A percentile compares a stretch with the other conserved stretches of the same genome.
Evolutionary conservation across 1,284 basidiomycete species (phyloP).

Genomic region (Rhizoctonia solani): DNA sequence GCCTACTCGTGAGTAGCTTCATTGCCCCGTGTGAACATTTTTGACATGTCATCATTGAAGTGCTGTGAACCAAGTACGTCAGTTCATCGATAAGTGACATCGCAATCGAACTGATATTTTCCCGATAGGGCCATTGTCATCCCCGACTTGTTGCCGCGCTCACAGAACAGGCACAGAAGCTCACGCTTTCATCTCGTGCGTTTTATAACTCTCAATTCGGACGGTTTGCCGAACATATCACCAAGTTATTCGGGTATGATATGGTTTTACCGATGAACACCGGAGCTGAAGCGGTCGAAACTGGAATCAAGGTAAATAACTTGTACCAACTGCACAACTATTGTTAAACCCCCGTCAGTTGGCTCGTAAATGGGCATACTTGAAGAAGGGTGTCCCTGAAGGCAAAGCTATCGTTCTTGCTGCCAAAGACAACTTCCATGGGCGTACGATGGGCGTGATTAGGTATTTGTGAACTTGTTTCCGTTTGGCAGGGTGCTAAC

Average conservation of each 20-base stretch:
- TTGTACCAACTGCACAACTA: background rate
- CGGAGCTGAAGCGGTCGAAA: conserved; percentile 97
- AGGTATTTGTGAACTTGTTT: conserved; percentile 52
- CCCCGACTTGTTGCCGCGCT: conserved; percentile 85
- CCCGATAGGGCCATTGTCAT: conserved; percentile 86
- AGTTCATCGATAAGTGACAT: conserved; percentile 39
- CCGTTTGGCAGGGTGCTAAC: conserved; percentile 54
- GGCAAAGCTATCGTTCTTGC: conserved; percentile 89
- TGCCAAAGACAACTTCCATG: conserved; percentile 94
- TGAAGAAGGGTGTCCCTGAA: conserved; percentile 80
- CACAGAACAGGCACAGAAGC: conserved; percentile 81
- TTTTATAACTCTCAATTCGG: conserved; percentile 96
- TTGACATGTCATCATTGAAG: conserved; percentile 48
- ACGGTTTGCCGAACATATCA: conserved; percentile 84
- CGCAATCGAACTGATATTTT: conserved; percentile 42
- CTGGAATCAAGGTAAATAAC: conserved; percentile 68
- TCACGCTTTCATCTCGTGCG: conserved; percentile 93
- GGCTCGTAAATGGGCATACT: conserved; percentile 87
- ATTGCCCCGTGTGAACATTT: background rate
- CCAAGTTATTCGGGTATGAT: conserved; percentile 83
- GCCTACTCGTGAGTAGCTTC: conserved; percentile 83
- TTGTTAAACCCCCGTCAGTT: conserved; percentile 53
- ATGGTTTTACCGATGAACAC: conserved; percentile 99
- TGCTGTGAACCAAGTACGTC: conserved; percentile 80
- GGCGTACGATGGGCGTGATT: conserved; percentile 88